Conservation (phyloP, 768 basidiomycete species). For the Termitomyces sp. region DNA sequence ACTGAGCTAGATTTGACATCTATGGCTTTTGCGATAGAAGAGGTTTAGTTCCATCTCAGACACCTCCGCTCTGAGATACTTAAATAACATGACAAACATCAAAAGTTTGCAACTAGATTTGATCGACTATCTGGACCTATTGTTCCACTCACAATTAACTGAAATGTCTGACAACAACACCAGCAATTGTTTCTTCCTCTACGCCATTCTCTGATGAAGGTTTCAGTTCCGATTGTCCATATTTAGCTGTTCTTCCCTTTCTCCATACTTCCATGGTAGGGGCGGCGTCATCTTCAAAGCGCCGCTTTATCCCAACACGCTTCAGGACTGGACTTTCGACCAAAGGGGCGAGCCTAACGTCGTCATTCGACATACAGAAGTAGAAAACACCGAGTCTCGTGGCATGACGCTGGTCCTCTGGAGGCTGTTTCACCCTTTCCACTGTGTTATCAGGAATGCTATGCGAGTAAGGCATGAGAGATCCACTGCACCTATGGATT, state of each 20-base stretch:
- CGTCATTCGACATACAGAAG: constrained; percentile 51
- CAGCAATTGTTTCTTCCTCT: constrained; percentile 54
- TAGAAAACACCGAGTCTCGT: constrained; percentile 52
- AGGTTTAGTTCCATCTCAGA: too few species aligned
- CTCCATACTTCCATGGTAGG: constrained; percentile 56
- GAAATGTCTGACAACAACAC: constrained; percentile 53
- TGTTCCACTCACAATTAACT: background rate
- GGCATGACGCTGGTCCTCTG: constrained; percentile 36
- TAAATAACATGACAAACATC: too few species aligned
- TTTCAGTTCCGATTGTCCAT: constrained; percentile 46
- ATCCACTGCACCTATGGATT: constrained; percentile 29
- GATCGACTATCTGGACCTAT: background rate
- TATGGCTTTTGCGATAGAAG: too few species aligned
- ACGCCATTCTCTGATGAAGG: constrained; percentile 17
- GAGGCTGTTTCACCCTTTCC: constrained; percentile 40
- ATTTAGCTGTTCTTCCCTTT: constrained; percentile 46
- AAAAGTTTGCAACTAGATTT: too few species aligned
- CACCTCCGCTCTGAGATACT: too few species aligned
- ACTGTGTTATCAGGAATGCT: background rate
- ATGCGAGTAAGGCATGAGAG: constrained; percentile 3
- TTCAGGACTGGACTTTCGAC: constrained; percentile 47
- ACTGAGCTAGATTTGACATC: too few species aligned
- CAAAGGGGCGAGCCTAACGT: constrained; percentile 28
- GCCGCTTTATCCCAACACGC: constrained; percentile 35
- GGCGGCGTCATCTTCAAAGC: constrained; percentile 37